These are phyloP conservation scores for Sporisorium iseilematis-ciliati DNA, from an alignment of 1,284 basidiomycete species.

Conservation along the genomic window DNA sequence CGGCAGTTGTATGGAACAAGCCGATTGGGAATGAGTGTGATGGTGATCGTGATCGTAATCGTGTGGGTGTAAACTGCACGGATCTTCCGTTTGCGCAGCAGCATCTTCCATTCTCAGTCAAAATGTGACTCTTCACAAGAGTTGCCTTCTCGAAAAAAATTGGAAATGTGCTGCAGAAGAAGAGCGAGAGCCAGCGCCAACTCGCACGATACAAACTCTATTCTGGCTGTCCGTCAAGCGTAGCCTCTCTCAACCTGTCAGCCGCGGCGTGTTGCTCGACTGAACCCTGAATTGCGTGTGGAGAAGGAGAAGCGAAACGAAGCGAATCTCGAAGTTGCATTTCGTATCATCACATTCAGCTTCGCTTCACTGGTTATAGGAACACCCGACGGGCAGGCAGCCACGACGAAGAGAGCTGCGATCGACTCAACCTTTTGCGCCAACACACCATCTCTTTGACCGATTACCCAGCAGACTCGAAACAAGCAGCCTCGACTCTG, in stretches of 20 bases:
- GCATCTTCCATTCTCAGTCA: neutral
- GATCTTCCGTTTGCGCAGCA: conserved; percentile 16
- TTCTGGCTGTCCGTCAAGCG: neutral
- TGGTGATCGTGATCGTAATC: conserved; percentile 20
- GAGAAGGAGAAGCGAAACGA: conserved; percentile 3
- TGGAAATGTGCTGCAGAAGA: conserved; percentile 2
- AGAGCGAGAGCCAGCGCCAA: neutral
- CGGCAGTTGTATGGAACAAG: neutral
- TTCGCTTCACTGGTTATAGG: neutral
- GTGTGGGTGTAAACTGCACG: conserved; percentile 3
- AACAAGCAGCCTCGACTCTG: neutral
- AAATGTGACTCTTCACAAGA: conserved; percentile 10
- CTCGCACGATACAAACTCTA: conserved; percentile 26
- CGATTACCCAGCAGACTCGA: too few species aligned
- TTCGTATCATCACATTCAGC: too few species aligned
- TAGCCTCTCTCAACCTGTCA: too few species aligned
- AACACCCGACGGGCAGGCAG: conserved; percentile 3
- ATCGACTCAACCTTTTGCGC: neutral
- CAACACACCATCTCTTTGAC: too few species aligned
- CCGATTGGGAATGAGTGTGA: conserved; percentile 6
- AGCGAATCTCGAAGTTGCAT: neutral
- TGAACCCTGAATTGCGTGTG: conserved; percentile 23
- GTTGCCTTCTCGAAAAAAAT: conserved; percentile 5
- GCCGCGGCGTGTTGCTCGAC: neutral
- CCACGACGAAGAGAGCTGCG: neutral